Conservation (phyloP, 1,284 basidiomycete species). For the Microbotryum lychnidis-dioicae region DNA sequence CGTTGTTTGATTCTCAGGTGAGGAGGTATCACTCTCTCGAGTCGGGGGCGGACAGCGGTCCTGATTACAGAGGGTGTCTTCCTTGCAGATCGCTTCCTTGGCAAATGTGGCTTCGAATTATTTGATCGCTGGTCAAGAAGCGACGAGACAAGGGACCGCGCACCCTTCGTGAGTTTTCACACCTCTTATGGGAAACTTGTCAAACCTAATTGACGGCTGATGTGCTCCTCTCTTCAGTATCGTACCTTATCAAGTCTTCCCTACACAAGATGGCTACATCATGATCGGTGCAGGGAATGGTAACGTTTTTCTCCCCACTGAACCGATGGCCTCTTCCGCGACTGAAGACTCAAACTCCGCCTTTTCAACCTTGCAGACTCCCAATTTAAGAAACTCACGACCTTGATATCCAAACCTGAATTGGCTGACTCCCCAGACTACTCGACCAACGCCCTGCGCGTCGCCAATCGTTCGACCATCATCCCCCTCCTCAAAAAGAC, state of each 20-base stretch:
- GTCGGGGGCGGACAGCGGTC: too few species aligned
- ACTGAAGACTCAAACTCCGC: background rate
- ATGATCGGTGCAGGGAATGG: constrained; percentile 93
- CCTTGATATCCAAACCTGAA: constrained; percentile 53
- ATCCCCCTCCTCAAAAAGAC: constrained; percentile 61
- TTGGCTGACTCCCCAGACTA: constrained; percentile 57
- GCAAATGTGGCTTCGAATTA: constrained; percentile 93
- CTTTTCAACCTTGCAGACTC: constrained; percentile 16
- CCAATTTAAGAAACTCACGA: constrained; percentile 58
- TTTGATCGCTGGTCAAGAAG: constrained; percentile 77
- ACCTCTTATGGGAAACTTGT: background rate
- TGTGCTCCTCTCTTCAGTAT: constrained; percentile 41
- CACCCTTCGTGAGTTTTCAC: constrained; percentile 47
- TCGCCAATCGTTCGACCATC: constrained; percentile 64
- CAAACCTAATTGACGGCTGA: too few species aligned
- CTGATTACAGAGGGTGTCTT: too few species aligned
- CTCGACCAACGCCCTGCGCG: constrained; percentile 63
- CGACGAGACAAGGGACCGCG: constrained; percentile 77
- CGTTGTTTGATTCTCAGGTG: constrained; percentile 39
- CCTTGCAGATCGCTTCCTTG: constrained; percentile 67
- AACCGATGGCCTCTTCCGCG: background rate
- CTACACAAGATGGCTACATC: constrained; percentile 76
- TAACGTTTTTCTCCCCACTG: constrained; percentile 37
- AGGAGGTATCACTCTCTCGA: background rate
- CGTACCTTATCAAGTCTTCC: constrained; percentile 86